Base-by-base conservation (phyloP, 179 eudicot genomes). In the Dionaea muscipula region DNA sequence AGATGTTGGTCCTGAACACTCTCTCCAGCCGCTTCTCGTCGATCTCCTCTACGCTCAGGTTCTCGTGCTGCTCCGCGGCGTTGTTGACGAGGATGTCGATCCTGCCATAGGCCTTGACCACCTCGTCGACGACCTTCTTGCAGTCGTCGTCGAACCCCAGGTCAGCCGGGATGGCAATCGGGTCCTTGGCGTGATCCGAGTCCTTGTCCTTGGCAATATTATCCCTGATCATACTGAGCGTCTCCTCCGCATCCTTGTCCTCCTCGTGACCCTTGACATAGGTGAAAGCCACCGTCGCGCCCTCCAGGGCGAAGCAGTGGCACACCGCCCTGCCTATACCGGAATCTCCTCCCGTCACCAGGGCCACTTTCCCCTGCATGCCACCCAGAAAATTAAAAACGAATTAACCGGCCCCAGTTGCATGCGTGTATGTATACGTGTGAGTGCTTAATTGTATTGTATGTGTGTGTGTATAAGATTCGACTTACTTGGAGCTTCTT, bases 281-380 rank as follows among this genome's bases (percentile, higher is more conserved):
- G 2, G 90, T 90, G 68, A 90, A 81, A 20, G 90, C 95, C 58
- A 90, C 78, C 1, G 87, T 83, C 4, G 97, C 97, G 13, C 97
- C 97, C 60, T 86, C 95, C 47, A 64, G 52, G 0, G 84, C 78
- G 24, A 83, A 90, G 64, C 72, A 74, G 38, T 78, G 76, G 48
- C 81, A 68, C 31, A 82, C 91, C 1, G 98, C 94, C 57, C 87
- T 63, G 0, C 97, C 97, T 52, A 90, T 90, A 17, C 97, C 95
- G 0, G 94, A 90, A 62, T 86, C 97, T 4, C 95, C 97, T 0
- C 97, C 95, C 7, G 94, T 76, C 57, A 90, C 94, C 46, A 90
- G 25, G 0, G 97, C 95, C 57, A 84, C 87, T 65, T 78, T 90
- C 13, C 95, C 97, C 94, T 90, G 75, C 57, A 49, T 24, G 10